Conservation (phyloP, 1,284 basidiomycete genomes). For the Fomitiporia mediterranea region DNA sequence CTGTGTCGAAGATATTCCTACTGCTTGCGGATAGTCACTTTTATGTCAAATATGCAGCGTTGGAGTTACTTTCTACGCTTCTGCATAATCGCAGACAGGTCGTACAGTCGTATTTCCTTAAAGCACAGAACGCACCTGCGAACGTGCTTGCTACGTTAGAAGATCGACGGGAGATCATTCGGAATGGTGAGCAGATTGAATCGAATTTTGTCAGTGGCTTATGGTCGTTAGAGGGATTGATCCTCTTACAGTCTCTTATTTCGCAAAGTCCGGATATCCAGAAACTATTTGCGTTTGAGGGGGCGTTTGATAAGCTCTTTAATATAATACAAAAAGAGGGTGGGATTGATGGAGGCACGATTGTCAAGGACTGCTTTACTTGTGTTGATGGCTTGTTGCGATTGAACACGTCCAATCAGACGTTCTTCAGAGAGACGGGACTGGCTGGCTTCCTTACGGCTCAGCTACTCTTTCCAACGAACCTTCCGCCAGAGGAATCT, state of each 20-base stretch:
- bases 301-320: slow-evolving; percentile 94
- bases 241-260: slow-evolving; percentile 78
- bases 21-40: slow-evolving; percentile 76
- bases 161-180: slow-evolving; percentile 78
- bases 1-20: slow-evolving; percentile 72
- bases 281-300: slow-evolving; percentile 96
- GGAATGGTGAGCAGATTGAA: slow-evolving; percentile 60
- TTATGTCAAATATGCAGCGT: slow-evolving; percentile 83
- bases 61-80: slow-evolving; percentile 81
- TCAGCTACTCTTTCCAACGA: slow-evolving; percentile 82
- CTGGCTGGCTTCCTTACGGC: slow-evolving; percentile 74
- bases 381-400: slow-evolving; percentile 84
- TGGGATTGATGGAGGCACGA: slow-evolving; percentile 87
- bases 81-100: slow-evolving; percentile 74
- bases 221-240: slow-evolving; percentile 62
- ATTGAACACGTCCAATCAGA: slow-evolving; percentile 96
- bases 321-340: slow-evolving; percentile 85
- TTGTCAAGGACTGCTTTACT: slow-evolving; percentile 81
- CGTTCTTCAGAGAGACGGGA: slow-evolving; percentile 93
- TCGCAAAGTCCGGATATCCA: slow-evolving; percentile 92
- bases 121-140: slow-evolving; percentile 69
- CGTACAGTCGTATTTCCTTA: slow-evolving; percentile 88
- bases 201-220: slow-evolving; percentile 11
- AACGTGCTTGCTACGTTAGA: slow-evolving; percentile 72
- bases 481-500: slow-evolving; percentile 52